A percentile compares a stretch with the other conserved stretches of the same genome.
Conservation (phyloP, 2,329 filamentous ascomycete genomes). For the Chlorencoelia australis region DNA sequence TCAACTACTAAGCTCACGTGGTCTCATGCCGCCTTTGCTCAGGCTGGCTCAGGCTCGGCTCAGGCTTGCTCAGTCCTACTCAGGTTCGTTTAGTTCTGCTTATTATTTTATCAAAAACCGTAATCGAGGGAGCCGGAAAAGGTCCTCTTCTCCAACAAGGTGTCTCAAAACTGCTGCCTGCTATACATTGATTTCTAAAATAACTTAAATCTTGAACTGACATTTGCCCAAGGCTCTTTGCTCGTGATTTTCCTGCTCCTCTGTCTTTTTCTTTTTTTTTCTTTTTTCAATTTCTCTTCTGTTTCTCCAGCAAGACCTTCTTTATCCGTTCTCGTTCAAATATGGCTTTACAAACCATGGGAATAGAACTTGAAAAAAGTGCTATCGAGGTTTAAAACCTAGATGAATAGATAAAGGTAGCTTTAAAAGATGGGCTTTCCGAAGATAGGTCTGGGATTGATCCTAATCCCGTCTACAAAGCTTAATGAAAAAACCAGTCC, state of each 20-base stretch:
- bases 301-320: constrained; percentile 9
- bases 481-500: constrained; percentile 12
- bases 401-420: constrained; percentile 10
- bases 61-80: constrained; percentile 13
- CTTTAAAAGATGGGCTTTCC: constrained; percentile 9
- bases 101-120: constrained; percentile 13
- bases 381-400: constrained; percentile 7
- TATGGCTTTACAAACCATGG: constrained; percentile 5
- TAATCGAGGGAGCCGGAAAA: constrained; percentile 14
- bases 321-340: constrained; percentile 6
- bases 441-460: constrained; percentile 9
- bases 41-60: constrained; percentile 14
- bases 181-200: constrained; percentile 8
- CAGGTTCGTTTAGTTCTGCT: too few species aligned
- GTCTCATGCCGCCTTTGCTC: constrained; percentile 12
- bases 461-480: constrained; percentile 13
- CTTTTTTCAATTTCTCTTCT: constrained; percentile 5
- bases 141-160: constrained; percentile 9
- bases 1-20: constrained; percentile 8
- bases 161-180: constrained; percentile 10
- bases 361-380: constrained; percentile 5
- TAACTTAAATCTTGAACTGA: neutral
- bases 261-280: constrained; percentile 2
- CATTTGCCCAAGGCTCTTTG: constrained; percentile 1
- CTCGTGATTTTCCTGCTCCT: constrained; percentile 3